phyloP scores from a whole-genome alignment of 192 early-diverging fungal genomes.

The Chytriomyces hyalinus region DNA sequence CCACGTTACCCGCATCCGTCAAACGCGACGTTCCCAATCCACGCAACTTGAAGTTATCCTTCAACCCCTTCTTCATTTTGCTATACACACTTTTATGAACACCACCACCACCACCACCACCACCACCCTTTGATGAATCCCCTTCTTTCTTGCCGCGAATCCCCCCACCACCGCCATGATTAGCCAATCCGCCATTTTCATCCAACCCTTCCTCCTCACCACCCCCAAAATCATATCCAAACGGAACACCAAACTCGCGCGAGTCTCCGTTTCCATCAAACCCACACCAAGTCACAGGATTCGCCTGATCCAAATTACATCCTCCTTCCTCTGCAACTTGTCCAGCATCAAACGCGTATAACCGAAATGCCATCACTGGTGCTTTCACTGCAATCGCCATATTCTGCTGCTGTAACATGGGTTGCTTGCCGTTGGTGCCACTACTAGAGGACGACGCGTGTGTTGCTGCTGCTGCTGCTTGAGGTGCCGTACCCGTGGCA shows the following conservation, averaged over 20 bases:
- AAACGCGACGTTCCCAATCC: background rate
- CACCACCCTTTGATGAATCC: background rate
- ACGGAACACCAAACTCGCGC: constrained; percentile 30
- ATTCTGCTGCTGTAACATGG: background rate
- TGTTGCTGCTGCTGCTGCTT: background rate
- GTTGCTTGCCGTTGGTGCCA: background rate
- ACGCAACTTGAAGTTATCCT: background rate
- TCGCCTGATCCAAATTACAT: background rate
- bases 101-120: constrained; percentile 5
- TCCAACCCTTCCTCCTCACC: background rate
- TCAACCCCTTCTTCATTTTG: background rate
- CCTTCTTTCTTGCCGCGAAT: background rate
- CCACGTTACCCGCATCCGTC: background rate
- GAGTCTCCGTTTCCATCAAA: constrained; percentile 43
- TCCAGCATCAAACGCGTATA: constrained; percentile 36
- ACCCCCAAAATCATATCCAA: background rate
- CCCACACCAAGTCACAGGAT: constrained; percentile 40
- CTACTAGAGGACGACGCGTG: background rate
- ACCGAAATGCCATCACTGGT: constrained; percentile 38
- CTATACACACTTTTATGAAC: background rate
- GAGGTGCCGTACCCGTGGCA: constrained; percentile 16
- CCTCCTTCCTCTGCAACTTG: constrained; percentile 23
- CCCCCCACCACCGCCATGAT: background rate
- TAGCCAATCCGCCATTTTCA: background rate
- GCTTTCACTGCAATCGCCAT: background rate